These are phyloP conservation scores for Dactylellina parvicollis DNA, from an alignment of 2,329 filamentous ascomycete species.

Conservation along the genomic window DNA sequence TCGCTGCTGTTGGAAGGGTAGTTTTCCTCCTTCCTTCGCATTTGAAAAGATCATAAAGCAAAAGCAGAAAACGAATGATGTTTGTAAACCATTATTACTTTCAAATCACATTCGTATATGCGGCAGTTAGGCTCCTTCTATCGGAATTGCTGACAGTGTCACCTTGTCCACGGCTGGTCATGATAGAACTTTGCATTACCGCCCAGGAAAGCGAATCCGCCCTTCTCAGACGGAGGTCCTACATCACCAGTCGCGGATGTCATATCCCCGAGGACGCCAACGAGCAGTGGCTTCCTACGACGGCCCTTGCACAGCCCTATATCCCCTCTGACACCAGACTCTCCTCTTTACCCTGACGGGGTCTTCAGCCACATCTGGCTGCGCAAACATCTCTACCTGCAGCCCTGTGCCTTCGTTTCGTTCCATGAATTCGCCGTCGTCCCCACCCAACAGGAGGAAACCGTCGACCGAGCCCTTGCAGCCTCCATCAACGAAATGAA, in stretches of 20 bases:
- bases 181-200: constrained; percentile 68
- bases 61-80: constrained; percentile 45
- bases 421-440: constrained; percentile 74
- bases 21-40: constrained; percentile 62
- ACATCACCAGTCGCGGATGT: constrained; percentile 62
- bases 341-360: constrained; percentile 87
- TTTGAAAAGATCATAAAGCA: constrained; percentile 2
- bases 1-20: constrained; percentile 84
- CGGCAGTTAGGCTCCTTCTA: constrained; percentile 1
- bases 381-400: constrained; percentile 83
- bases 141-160: constrained; percentile 17
- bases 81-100: constrained; percentile 54
- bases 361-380: constrained; percentile 84
- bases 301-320: constrained; percentile 80
- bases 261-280: constrained; percentile 63
- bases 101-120: constrained; percentile 48
- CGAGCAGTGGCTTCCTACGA: constrained; percentile 30
- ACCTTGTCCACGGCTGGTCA: constrained; percentile 16
- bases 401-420: constrained; percentile 81
- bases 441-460: constrained; percentile 74
- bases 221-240: constrained; percentile 64
- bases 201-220: constrained; percentile 71
- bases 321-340: constrained; percentile 85
- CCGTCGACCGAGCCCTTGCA: constrained; percentile 89
- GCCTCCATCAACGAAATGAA: constrained; percentile 83